Evolutionary conservation across 805 yeast species (phyloP).

Genomic region (Saturnispora kantuleensis): DNA sequence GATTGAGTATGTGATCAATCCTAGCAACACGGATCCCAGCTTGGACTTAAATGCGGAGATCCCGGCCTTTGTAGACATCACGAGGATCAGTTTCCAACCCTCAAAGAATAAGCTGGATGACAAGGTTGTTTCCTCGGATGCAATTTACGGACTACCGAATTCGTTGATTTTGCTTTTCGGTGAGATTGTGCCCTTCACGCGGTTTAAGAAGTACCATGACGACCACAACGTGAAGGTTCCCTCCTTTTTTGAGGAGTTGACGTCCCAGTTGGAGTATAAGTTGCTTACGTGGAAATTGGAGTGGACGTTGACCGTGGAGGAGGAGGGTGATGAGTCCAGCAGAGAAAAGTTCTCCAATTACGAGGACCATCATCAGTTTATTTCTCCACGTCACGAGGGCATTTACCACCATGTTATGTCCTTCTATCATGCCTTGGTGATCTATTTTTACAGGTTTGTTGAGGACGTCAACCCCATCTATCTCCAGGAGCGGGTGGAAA

Average conservation of each 20-base stretch:
- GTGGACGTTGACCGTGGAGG: constrained; percentile 45
- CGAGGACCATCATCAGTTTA: constrained; percentile 24
- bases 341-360: neutral
- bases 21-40: constrained; percentile 14
- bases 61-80: constrained; percentile 35
- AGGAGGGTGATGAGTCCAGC: constrained; percentile 14
- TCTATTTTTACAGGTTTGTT: constrained; percentile 62
- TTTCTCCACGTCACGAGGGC: constrained; percentile 54
- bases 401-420: constrained; percentile 74
- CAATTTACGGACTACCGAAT: constrained; percentile 77
- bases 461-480: constrained; percentile 43
- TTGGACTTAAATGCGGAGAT: constrained; percentile 15
- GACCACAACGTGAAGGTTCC: constrained; percentile 28
- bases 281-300: constrained; percentile 62
- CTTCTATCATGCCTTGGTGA: constrained; percentile 60
- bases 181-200: constrained; percentile 57
- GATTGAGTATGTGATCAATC: constrained; percentile 33
- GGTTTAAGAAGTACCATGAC: constrained; percentile 48
- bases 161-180: constrained; percentile 64
- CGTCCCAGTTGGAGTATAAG: constrained; percentile 37
- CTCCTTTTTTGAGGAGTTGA: constrained; percentile 24
- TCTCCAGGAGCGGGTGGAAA: constrained; percentile 52
- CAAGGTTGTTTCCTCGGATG: constrained; percentile 62
- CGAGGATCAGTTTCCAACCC: constrained; percentile 31
- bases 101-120: constrained; percentile 38